Percentiles rank a stretch among this genome's conserved stretches.
These are phyloP conservation scores for Withania somnifera DNA, from an alignment of 305 asterid genomes.

Conservation along the genomic window DNA sequence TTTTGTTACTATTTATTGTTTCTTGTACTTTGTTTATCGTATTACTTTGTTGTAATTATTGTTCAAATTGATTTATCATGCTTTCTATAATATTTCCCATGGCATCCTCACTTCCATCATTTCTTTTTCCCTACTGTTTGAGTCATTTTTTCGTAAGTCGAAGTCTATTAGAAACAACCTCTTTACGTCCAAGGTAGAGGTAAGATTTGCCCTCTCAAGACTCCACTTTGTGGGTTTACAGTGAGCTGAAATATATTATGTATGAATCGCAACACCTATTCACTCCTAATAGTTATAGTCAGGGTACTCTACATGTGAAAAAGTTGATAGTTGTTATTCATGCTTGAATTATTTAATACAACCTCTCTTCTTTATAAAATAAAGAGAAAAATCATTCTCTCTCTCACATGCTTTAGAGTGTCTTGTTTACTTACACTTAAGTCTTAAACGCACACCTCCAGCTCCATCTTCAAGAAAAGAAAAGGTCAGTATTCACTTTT, in stretches of 20 bases:
- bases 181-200: too few species aligned
- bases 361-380: slow-evolving; percentile 12
- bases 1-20: too few species aligned
- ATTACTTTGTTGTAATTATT: too few species aligned
- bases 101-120: too few species aligned
- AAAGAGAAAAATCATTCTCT: neutral
- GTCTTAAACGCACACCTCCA: slow-evolving; percentile 60
- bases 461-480: slow-evolving; percentile 51
- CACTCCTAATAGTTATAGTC: neutral
- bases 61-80: too few species aligned
- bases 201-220: too few species aligned
- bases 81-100: too few species aligned
- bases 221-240: too few species aligned
- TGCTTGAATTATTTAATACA: slow-evolving; percentile 11
- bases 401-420: slow-evolving; percentile 23
- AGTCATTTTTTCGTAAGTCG: too few species aligned
- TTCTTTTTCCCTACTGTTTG: too few species aligned
- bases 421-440: slow-evolving; percentile 7
- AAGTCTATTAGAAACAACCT: too few species aligned
- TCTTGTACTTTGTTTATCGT: too few species aligned
- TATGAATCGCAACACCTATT: neutral
- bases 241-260: neutral
- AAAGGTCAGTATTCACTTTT: slow-evolving; percentile 20
- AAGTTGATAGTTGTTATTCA: neutral
- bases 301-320: neutral